Evolutionary conservation across 2,329 filamentous ascomycete species (phyloP).

Genomic region (Onygena corvina): DNA sequence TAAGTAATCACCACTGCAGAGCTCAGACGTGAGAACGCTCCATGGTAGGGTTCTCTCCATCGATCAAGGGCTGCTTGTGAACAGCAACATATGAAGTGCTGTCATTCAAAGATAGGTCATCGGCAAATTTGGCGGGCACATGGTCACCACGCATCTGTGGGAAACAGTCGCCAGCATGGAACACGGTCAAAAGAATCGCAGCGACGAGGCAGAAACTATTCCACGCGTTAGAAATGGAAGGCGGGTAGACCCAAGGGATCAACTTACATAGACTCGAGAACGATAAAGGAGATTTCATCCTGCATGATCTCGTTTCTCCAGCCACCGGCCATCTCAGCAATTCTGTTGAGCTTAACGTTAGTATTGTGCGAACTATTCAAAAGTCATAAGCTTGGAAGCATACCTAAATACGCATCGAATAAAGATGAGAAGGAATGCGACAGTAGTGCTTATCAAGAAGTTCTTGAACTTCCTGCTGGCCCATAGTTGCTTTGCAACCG

Average conservation of each 20-base stretch:
- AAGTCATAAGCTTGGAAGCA: slow-evolving; percentile 11
- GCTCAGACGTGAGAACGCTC: too few relatives aligned
- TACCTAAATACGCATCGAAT: slow-evolving; percentile 36
- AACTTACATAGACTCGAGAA: slow-evolving; percentile 39
- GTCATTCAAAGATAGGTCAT: neutral
- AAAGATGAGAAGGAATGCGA: slow-evolving; percentile 30
- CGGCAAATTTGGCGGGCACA: neutral
- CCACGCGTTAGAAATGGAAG: slow-evolving; percentile 12
- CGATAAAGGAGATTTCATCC: slow-evolving; percentile 36
- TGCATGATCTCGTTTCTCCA: slow-evolving; percentile 38
- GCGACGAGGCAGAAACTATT: slow-evolving; percentile 39
- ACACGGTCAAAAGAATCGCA: slow-evolving; percentile 39
- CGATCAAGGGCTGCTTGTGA: slow-evolving; percentile 3
- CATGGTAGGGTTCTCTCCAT: neutral
- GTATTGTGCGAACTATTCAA: neutral
- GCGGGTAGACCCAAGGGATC: neutral
- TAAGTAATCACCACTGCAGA: too few relatives aligned
- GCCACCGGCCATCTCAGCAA: slow-evolving; percentile 41
- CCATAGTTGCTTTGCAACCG: slow-evolving; percentile 2
- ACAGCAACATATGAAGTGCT: neutral
- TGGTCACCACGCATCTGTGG: slow-evolving; percentile 27
- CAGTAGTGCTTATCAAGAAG: slow-evolving; percentile 19
- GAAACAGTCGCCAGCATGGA: slow-evolving; percentile 46
- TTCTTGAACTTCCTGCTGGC: slow-evolving; percentile 17
- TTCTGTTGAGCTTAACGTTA: slow-evolving; percentile 20